Percentiles rank a stretch among this genome's conserved stretches.
Evolutionary conservation across 2,329 filamentous ascomycete genomes (phyloP).

Genomic region (Ophiostoma ips): DNA sequence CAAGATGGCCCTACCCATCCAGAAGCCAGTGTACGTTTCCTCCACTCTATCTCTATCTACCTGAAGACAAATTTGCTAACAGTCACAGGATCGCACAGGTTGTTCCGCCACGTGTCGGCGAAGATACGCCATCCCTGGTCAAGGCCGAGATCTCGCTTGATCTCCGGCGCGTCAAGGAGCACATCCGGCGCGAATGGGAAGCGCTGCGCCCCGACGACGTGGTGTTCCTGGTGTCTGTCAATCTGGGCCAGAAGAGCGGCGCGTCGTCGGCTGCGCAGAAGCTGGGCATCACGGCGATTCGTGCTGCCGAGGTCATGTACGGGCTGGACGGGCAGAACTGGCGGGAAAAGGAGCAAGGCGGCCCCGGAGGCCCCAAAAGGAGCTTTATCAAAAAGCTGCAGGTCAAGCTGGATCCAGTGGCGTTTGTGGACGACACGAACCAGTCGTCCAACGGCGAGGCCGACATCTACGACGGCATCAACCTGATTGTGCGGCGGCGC

Average conservation of each 20-base stretch:
- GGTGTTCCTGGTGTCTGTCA: constrained; percentile 70
- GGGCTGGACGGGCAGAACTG: constrained; percentile 76
- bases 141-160: constrained; percentile 78
- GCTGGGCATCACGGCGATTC: constrained; percentile 54
- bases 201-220: constrained; percentile 74
- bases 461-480: constrained; percentile 73
- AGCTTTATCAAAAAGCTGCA: constrained; percentile 56
- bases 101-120: constrained; percentile 68
- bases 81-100: constrained; percentile 54
- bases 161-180: constrained; percentile 62
- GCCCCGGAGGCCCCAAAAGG: constrained; percentile 37
- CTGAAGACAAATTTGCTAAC: constrained; percentile 25
- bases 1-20: constrained; percentile 80
- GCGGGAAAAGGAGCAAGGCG: constrained; percentile 35
- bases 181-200: constrained; percentile 79
- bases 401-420: constrained; percentile 64
- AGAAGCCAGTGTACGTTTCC: constrained; percentile 51
- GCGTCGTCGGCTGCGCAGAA: constrained; percentile 22
- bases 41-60: not conserved
- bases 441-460: constrained; percentile 49
- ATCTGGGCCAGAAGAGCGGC: constrained; percentile 35
- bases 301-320: constrained; percentile 75
- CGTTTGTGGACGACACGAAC: constrained; percentile 66
- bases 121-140: constrained; percentile 69
- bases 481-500: constrained; percentile 69